These are phyloP conservation scores for Lachancea waltii DNA, from an alignment of 805 yeast genomes.

Conservation along the genomic window DNA sequence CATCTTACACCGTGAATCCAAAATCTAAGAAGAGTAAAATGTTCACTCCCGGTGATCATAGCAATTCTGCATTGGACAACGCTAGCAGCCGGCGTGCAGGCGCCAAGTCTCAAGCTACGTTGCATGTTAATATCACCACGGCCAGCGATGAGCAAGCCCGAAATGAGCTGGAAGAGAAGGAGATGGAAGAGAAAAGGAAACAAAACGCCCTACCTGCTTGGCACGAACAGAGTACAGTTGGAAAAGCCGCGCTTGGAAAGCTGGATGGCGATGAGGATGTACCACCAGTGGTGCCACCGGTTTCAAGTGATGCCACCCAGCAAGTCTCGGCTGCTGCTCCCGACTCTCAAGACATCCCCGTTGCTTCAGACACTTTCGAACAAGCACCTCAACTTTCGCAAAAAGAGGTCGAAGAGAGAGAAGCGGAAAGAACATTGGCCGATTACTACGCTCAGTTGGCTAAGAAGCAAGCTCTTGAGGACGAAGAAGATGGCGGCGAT, in stretches of 20 bases:
- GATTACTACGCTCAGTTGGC: slow-evolving; percentile 74
- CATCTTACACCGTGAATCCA: slow-evolving; percentile 60
- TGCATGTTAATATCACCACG: slow-evolving; percentile 81
- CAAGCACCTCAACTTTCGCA: slow-evolving; percentile 19
- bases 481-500: slow-evolving; percentile 49
- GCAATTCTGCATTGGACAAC: slow-evolving; percentile 33
- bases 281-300: slow-evolving; percentile 9
- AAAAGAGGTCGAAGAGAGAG: slow-evolving; percentile 48
- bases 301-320: slow-evolving; percentile 10
- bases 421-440: slow-evolving; percentile 66
- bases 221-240: slow-evolving; percentile 91
- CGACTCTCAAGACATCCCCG: slow-evolving; percentile 7
- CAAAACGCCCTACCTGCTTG: slow-evolving; percentile 96
- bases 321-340: slow-evolving; percentile 17
- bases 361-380: slow-evolving; percentile 1
- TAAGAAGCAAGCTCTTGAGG: slow-evolving; percentile 57
- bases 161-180: slow-evolving; percentile 57
- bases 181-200: slow-evolving; percentile 64
- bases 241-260: slow-evolving; percentile 52
- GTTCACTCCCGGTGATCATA: slow-evolving; percentile 37
- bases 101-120: slow-evolving; percentile 69
- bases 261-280: slow-evolving; percentile 46
- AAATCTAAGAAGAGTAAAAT: slow-evolving; percentile 37
- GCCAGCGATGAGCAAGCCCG: slow-evolving; percentile 75
- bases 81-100: slow-evolving; percentile 45